Base-by-base conservation (phyloP, 176 grass and related monocot genomes). In the Leersia perrieri region DNA sequence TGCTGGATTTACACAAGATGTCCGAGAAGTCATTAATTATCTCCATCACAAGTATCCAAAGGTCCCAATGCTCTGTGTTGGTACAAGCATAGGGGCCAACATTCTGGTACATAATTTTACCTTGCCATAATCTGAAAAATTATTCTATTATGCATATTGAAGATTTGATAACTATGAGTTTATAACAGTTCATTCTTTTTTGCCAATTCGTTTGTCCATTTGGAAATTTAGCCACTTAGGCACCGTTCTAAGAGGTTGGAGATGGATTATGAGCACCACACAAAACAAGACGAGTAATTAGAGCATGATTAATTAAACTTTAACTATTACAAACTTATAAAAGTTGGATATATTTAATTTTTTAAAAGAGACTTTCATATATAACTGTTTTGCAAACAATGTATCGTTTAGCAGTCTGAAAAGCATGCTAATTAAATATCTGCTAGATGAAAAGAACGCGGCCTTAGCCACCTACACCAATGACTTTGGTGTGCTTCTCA, bases 61-160 rank as follows among this genome's bases (percentile, higher is more conserved):
- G 74, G 69, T 84, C 76, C 88, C 88, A 55, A 74, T 99, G 42
- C 93, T 95, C 89, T 85, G 90, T 69, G 87, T 99, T 84, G 96
- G 96, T 75, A 99, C 96, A 72, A 99, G 96, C 66, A 95, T 99
- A 86, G 96, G 96, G 68, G 96, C 96, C 68, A 99, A 99, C 85
- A 88, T 99, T 77, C 63, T 99, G 96, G 96, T 99, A 89, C 44
- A 74, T 35, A 45, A 55, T 42, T 83, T 72, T 35, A 66, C 11
- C 23, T 85, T 64, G 34, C 22, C 7, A 1, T 72, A 35, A 58
- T 70, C 22, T 61, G 53, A 47, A 34, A n/a, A 83, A 0, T 33
- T 63, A 22, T 38, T 53, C 31, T 1, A 14, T 41, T 68, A 7
- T 40, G 1, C 16, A 13, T 67, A 33, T 57, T 76, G 26, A 39